phyloP scores from a whole-genome alignment of 225 moss, liverwort and hornwort genomes.

The Physcomitrium patens region DNA sequence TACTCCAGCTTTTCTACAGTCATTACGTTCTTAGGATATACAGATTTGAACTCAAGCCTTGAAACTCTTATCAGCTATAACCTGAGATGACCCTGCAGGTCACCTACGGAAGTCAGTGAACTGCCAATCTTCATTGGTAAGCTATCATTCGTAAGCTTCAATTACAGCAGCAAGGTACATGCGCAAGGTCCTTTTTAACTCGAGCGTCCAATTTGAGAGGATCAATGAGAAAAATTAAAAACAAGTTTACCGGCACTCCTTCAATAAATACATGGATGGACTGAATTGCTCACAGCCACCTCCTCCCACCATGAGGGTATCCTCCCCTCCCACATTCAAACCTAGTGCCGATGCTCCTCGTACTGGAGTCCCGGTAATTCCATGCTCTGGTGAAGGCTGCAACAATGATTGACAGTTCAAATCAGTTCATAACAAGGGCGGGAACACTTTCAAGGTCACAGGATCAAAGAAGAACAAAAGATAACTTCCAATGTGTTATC shows the following conservation, averaged over 20 bases:
- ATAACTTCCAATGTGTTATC: background rate
- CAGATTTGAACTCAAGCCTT: conserved; percentile 32
- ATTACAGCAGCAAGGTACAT: conserved; percentile 23
- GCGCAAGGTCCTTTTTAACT: conserved; percentile 13
- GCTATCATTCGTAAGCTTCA: background rate
- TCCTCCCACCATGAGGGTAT: conserved; percentile 54
- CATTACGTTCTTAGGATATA: conserved; percentile 40
- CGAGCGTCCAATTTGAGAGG: conserved; percentile 7
- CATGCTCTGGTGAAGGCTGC: conserved; percentile 90
- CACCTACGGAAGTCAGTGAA: conserved; percentile 30
- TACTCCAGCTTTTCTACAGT: conserved; percentile 32
- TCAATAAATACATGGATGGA: conserved; percentile 87
- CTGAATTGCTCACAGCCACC: conserved; percentile 83
- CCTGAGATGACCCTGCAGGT: conserved; percentile 38
- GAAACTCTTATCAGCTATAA: conserved; percentile 27
- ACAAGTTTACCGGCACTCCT: conserved; percentile 86
- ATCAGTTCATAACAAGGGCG: background rate
- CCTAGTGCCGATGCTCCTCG: conserved; percentile 70
- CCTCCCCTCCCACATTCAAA: conserved; percentile 52
- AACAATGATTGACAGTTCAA: background rate
- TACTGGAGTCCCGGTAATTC: conserved; percentile 55
- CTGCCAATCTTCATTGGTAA: conserved; percentile 8
- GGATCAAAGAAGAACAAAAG: background rate
- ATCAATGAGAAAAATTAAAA: background rate
- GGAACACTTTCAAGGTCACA: background rate